phyloP scores from a whole-genome alignment of 2,329 filamentous ascomycete species.

The Colletotrichum salicis region DNA sequence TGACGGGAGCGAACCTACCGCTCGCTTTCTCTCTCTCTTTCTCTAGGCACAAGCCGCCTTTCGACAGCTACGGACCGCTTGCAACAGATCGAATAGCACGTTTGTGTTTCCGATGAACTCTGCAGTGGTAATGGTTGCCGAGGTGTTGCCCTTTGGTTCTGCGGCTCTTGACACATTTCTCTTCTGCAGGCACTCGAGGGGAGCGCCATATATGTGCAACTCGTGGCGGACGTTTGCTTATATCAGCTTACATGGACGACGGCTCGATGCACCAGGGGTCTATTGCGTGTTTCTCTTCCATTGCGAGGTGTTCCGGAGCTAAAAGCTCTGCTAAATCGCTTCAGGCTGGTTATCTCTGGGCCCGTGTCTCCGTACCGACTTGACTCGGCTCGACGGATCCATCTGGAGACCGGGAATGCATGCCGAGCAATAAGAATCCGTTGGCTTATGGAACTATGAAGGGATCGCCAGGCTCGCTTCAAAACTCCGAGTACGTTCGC shows the following conservation, averaged over 20 bases:
- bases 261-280: conserved; percentile 16
- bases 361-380: neutral
- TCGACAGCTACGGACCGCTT: conserved; percentile 3
- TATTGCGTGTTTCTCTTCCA: neutral
- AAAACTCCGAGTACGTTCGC: neutral
- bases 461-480: neutral
- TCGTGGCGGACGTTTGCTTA: conserved; percentile 6
- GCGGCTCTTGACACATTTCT: neutral
- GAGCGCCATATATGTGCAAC: neutral
- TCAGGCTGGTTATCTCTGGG: neutral
- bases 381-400: conserved; percentile 1
- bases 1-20: conserved; percentile 13
- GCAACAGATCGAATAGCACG: neutral
- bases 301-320: neutral
- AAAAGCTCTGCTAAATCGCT: neutral
- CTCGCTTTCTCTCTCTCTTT: conserved; percentile 17
- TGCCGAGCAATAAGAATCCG: neutral
- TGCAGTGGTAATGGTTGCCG: conserved; percentile 17
- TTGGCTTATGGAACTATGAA: too few relatives aligned
- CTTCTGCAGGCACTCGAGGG: neutral
- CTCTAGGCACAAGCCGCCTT: neutral
- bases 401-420: neutral
- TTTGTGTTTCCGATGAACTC: conserved; percentile 19
- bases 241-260: neutral
- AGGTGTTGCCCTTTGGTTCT: neutral